Evolutionary conservation across 2,329 filamentous ascomycete species (phyloP).

Genomic region (Daldinia eschscholtzii): DNA sequence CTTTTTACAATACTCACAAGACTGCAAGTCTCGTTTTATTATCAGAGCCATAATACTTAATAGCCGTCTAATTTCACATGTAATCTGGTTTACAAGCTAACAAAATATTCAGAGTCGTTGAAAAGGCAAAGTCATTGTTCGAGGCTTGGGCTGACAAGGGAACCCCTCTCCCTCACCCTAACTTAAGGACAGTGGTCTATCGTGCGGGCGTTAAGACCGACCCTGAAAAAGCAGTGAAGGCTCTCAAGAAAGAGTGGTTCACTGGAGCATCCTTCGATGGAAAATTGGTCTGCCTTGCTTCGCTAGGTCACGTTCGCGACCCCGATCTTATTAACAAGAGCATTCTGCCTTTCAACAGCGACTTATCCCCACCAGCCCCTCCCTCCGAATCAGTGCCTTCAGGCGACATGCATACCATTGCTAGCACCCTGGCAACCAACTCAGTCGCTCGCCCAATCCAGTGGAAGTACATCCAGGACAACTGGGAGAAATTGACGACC

Average conservation of each 20-base stretch:
- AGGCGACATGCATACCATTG: slow-evolving; percentile 89
- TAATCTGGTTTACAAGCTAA: slow-evolving; percentile 39
- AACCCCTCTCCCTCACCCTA: slow-evolving; percentile 78
- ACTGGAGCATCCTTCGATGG: slow-evolving; percentile 88
- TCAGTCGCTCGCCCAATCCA: slow-evolving; percentile 77
- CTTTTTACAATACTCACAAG: background rate
- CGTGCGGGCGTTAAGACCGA: slow-evolving; percentile 79
- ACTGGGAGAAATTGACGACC: slow-evolving; percentile 80
- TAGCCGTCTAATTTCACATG: background rate
- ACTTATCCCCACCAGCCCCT: slow-evolving; percentile 65
- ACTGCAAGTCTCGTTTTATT: slow-evolving; percentile 12
- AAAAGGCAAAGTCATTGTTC: slow-evolving; percentile 84
- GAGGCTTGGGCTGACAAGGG: slow-evolving; percentile 78
- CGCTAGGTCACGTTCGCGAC: slow-evolving; percentile 81
- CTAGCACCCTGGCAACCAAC: slow-evolving; percentile 79
- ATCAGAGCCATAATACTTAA: background rate
- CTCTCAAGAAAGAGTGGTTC: slow-evolving; percentile 87
- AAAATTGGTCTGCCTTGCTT: slow-evolving; percentile 84
- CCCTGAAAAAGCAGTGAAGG: slow-evolving; percentile 75
- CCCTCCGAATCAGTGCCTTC: slow-evolving; percentile 76
- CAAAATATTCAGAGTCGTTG: slow-evolving; percentile 65
- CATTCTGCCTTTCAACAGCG: slow-evolving; percentile 84
- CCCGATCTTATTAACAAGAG: slow-evolving; percentile 73
- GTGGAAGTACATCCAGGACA: slow-evolving; percentile 87
- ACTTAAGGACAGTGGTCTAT: slow-evolving; percentile 84